Conservation (phyloP, 2,329 filamentous ascomycete genomes). For the Aspergillus sp. region DNA sequence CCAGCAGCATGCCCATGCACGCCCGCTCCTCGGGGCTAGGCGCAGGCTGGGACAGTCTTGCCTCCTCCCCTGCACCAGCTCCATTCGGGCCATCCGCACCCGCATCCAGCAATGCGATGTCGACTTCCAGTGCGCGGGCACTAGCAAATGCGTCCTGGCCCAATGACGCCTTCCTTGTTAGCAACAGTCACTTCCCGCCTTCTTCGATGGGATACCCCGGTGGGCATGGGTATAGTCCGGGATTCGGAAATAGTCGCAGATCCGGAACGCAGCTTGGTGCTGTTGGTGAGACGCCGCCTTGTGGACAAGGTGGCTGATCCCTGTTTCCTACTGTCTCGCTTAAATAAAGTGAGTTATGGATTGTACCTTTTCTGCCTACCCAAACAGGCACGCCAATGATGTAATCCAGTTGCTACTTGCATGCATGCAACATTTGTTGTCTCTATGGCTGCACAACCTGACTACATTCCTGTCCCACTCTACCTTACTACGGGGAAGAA, state of each 20-base stretch:
- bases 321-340: not conserved
- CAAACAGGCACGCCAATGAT: too few species aligned
- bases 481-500: too few species aligned
- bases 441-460: too few species aligned
- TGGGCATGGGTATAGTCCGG: constrained; percentile 4
- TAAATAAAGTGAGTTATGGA: not conserved
- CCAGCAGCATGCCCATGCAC: not conserved
- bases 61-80: not conserved
- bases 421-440: too few species aligned
- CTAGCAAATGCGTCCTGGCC: constrained; percentile 28
- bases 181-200: constrained; percentile 10
- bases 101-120: constrained; percentile 5
- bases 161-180: constrained; percentile 32
- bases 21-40: not conserved
- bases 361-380: not conserved
- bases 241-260: constrained; percentile 20
- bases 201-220: constrained; percentile 18
- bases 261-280: constrained; percentile 29
- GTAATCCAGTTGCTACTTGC: too few species aligned
- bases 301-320: constrained; percentile 43
- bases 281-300: constrained; percentile 43
- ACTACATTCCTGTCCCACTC: too few species aligned
- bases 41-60: not conserved
- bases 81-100: not conserved
- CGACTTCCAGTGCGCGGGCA: constrained; percentile 11